Base-by-base conservation (phyloP, 83 land plant species). In the Picea mariana region DNA sequence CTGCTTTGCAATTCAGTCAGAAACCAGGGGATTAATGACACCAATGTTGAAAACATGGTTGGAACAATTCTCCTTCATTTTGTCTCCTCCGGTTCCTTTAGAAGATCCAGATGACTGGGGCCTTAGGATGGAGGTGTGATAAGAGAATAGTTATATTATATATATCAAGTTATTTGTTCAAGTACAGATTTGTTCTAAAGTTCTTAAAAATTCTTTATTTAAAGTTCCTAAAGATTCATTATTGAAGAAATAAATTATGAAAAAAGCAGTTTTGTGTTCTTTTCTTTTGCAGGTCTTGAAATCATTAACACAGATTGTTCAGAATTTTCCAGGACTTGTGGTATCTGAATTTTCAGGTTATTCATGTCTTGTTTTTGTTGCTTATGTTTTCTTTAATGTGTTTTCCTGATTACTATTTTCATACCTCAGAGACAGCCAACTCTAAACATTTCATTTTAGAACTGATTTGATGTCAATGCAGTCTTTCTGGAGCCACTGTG, bases 31-130 rank as follows among this genome's bases (percentile, higher is more conserved):
- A 31, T 69, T 98, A 79, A 91, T 98, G 83, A 42, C 62, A 24
- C 94, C 99, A 31, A 88, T 98, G 97, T 87, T 95, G 75, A 92
- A 92, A 81, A 80, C 93, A 67, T 93, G 95, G 95, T 88, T 98
- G 95, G 95, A 91, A 21, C 96, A 96, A 55, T 94, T 98, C 79
- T 83, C 97, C 24, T 65, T 52, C 15, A 93, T 98, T 62, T 83
- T 98, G 66, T 81, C 90, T 26, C 76, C 88, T 67, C 93, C 95
- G 15, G 93, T 98, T 59, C 91, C 88, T 69, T 68, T 88, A 42
- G 93, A 93, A 83, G 92, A 98, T 87, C 92, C 99, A 60, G 97
- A 96, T 87, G 98, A 95, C 79, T 98, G 99, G 99, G 82, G 89
- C 81, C 86, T 98, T 15, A 87, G 91, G 82, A 94, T 92, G 91